phyloP scores from a whole-genome alignment of 163 green algal species.

The Scenedesmus sp. region DNA sequence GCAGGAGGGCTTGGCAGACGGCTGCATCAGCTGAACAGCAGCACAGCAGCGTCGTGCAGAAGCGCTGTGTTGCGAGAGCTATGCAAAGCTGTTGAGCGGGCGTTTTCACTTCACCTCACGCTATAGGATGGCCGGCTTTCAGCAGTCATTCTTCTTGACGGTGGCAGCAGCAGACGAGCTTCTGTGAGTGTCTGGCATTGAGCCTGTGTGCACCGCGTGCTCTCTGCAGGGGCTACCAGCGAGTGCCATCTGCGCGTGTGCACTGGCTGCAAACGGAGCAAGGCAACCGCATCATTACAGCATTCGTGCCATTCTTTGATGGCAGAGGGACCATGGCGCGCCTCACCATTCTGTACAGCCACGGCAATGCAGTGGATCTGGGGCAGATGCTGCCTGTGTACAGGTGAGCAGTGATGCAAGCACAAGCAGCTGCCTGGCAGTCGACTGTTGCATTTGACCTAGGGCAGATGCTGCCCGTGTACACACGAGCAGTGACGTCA shows the following conservation, averaged over 20 bases:
- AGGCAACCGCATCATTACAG: slow-evolving; percentile 60
- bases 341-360: slow-evolving; percentile 83
- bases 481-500: too few species aligned
- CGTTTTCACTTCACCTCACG: background rate
- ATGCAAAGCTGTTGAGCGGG: too few species aligned
- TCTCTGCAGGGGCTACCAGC: slow-evolving; percentile 18
- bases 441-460: background rate
- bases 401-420: slow-evolving; percentile 29
- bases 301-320: slow-evolving; percentile 66
- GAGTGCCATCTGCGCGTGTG: slow-evolving; percentile 19
- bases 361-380: slow-evolving; percentile 92
- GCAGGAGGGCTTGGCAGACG: background rate
- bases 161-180: background rate
- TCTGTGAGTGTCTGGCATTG: background rate
- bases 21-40: too few species aligned
- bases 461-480: background rate
- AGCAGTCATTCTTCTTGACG: background rate
- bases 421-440: background rate
- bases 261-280: slow-evolving; percentile 25
- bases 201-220: background rate
- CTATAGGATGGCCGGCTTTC: background rate
- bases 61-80: too few species aligned
- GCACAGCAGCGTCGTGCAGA: too few species aligned
- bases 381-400: slow-evolving; percentile 74
- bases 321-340: slow-evolving; percentile 25